Conservation (phyloP, 2,329 filamentous ascomycete genomes). For the Aspergillus sp. region DNA sequence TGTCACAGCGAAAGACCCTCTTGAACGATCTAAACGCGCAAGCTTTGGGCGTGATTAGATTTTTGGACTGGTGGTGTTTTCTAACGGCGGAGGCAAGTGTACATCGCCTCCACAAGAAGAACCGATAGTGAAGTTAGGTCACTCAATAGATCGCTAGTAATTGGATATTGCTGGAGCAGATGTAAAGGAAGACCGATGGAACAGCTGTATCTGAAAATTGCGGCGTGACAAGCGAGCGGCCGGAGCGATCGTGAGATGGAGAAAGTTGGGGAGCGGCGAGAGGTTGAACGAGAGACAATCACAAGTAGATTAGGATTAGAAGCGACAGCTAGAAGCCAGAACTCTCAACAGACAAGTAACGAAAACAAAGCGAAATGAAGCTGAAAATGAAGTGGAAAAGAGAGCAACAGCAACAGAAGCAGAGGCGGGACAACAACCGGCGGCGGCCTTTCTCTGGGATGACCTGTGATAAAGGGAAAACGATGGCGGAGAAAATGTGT, state of each 20-base stretch:
- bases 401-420: constrained; percentile 6
- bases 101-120: constrained; percentile 14
- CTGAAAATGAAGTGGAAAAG: constrained; percentile 2
- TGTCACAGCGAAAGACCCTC: background rate
- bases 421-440: constrained; percentile 10
- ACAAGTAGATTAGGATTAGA: constrained; percentile 6
- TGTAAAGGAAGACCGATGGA: background rate
- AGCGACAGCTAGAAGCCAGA: background rate
- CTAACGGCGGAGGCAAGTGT: constrained; percentile 11
- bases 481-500: constrained; percentile 1
- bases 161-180: background rate
- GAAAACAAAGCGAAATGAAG: constrained; percentile 2
- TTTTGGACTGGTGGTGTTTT: constrained; percentile 8
- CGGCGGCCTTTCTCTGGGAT: constrained; percentile 7
- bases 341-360: background rate
- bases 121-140: background rate
- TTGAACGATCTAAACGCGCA: background rate
- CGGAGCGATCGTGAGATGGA: constrained; percentile 6
- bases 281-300: constrained; percentile 14
- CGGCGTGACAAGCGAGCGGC: background rate
- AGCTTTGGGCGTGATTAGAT: background rate
- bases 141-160: background rate
- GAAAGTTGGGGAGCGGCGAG: background rate
- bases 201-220: background rate
- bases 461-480: constrained; percentile 12